These are phyloP conservation scores for Penicillium hordei DNA, from an alignment of 2,329 filamentous ascomycete genomes.

Conservation along the genomic window DNA sequence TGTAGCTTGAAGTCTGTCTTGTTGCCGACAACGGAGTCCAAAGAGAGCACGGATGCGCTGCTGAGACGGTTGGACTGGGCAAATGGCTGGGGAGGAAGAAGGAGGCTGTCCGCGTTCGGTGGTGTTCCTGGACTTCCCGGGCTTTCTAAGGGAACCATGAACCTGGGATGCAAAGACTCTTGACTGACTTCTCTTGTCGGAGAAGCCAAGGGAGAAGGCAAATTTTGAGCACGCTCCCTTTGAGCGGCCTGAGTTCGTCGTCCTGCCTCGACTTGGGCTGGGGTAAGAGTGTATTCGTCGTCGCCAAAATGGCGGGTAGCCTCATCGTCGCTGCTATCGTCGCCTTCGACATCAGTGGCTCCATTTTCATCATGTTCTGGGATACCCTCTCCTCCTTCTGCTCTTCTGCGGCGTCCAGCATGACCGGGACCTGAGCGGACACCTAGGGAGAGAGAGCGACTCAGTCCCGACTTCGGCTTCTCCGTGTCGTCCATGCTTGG, in stretches of 20 bases:
- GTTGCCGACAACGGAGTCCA: constrained; percentile 59
- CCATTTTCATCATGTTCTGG: constrained; percentile 19
- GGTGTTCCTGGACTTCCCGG: constrained; percentile 31
- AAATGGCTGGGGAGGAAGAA: constrained; percentile 32
- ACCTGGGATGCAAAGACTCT: constrained; percentile 23
- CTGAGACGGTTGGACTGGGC: constrained; percentile 37
- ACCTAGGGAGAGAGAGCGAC: constrained; percentile 44
- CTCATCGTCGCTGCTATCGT: constrained; percentile 41
- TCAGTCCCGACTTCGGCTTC: constrained; percentile 36
- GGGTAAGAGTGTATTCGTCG: constrained; percentile 43
- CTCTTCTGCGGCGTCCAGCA: constrained; percentile 26
- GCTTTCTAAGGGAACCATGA: constrained; percentile 22
- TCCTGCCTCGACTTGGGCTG: constrained; percentile 40
- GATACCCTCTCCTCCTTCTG: constrained; percentile 16
- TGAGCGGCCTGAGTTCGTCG: constrained; percentile 28
- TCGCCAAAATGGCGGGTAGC: constrained; percentile 36
- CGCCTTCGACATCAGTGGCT: constrained; percentile 27
- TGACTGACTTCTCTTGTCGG: constrained; percentile 21
- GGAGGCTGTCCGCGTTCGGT: constrained; percentile 31
- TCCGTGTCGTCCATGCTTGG: constrained; percentile 33
- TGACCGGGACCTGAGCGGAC: constrained; percentile 47
- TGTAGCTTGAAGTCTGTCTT: constrained; percentile 64
- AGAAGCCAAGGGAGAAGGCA: constrained; percentile 1
- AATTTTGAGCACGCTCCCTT: constrained; percentile 9
- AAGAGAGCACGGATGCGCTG: constrained; percentile 52